Conservation (phyloP, 352 stramenopile genomes). For the Pythium volutum region DNA sequence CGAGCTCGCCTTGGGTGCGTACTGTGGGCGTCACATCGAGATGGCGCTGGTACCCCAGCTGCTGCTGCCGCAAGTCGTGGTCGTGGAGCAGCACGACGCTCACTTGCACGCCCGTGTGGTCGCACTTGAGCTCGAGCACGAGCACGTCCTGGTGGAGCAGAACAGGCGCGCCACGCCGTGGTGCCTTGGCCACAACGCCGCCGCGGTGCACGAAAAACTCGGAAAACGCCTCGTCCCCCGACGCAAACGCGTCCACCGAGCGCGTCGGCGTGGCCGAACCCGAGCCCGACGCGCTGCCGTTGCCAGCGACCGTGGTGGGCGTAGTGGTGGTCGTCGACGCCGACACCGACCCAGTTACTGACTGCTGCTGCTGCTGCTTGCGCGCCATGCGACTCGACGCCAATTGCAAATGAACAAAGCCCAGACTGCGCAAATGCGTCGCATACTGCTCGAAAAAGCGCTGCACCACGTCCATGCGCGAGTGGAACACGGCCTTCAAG, state of each 20-base stretch:
- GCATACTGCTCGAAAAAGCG: constrained; percentile 73
- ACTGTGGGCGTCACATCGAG: constrained; percentile 9
- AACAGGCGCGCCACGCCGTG: constrained; percentile 2
- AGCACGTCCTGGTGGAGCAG: constrained; percentile 36
- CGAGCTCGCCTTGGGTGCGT: constrained; percentile 7
- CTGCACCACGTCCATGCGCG: constrained; percentile 64
- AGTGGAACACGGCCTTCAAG: constrained; percentile 60
- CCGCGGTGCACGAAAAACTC: constrained; percentile 60
- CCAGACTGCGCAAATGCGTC: constrained; percentile 50
- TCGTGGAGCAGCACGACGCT: constrained; percentile 60
- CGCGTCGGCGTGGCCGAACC: constrained; percentile 9
- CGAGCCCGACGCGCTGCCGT: constrained; percentile 3
- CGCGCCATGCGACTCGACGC: constrained; percentile 27
- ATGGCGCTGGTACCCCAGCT: constrained; percentile 52
- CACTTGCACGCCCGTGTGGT: constrained; percentile 64
- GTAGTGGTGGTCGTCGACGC: background rate
- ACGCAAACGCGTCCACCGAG: constrained; percentile 30
- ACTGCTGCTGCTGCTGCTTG: constrained; percentile 6
- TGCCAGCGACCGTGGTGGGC: background rate
- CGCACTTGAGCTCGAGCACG: constrained; percentile 69
- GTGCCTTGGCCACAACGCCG: constrained; percentile 26
- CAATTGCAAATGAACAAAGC: constrained; percentile 59
- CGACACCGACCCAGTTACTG: too few species aligned
- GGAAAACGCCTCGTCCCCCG: constrained; percentile 49
- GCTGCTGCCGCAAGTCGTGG: constrained; percentile 59